A percentile compares a stretch with the other conserved stretches of the same genome.
Evolutionary conservation across 371 early-diverging fungal genomes (phyloP).

Genomic region (Rhizopus delemar): DNA sequence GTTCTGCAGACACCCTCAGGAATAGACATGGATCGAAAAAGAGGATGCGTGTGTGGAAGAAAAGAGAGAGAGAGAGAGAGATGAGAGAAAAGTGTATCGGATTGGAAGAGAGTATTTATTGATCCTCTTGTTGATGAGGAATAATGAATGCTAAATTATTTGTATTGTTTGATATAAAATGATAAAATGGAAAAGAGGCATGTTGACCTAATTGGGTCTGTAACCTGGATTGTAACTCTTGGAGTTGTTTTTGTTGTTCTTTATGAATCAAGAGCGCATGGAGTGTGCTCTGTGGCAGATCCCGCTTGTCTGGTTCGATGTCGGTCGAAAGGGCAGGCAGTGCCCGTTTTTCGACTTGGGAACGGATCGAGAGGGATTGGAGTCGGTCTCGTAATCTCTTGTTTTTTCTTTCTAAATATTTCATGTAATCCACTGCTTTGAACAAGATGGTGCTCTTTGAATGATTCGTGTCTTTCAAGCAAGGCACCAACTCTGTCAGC

Average conservation of each 20-base stretch:
- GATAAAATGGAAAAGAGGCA: slow-evolving; percentile 3
- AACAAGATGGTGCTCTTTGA: slow-evolving; percentile 59
- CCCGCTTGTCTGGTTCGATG: slow-evolving; percentile 9
- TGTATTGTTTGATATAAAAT: slow-evolving; percentile 18
- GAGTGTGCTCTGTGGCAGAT: slow-evolving; percentile 25
- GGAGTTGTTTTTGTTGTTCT: slow-evolving; percentile 37
- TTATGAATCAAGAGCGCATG: slow-evolving; percentile 40
- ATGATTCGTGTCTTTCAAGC: slow-evolving; percentile 60
- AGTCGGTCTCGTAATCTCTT: slow-evolving; percentile 53
- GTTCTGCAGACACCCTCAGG: too few relatives aligned
- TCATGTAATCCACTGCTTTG: slow-evolving; percentile 59
- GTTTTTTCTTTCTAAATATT: slow-evolving; percentile 53
- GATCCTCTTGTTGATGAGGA: slow-evolving; percentile 1
- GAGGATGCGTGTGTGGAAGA: too few relatives aligned
- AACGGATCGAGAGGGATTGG: slow-evolving; percentile 47
- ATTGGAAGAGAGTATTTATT: neutral
- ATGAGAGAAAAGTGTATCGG: too few relatives aligned
- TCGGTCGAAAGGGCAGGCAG: neutral
- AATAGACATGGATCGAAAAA: too few relatives aligned
- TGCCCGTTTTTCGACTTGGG: slow-evolving; percentile 33
- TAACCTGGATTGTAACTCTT: slow-evolving; percentile 40
- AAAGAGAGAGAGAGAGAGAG: too few relatives aligned
- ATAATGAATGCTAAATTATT: slow-evolving; percentile 1
- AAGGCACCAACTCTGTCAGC: slow-evolving; percentile 81
- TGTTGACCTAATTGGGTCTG: slow-evolving; percentile 29